These are phyloP conservation scores for Pseudopyrenochaeta lycopersici DNA, from an alignment of 2,329 filamentous ascomycete genomes.

Conservation along the genomic window DNA sequence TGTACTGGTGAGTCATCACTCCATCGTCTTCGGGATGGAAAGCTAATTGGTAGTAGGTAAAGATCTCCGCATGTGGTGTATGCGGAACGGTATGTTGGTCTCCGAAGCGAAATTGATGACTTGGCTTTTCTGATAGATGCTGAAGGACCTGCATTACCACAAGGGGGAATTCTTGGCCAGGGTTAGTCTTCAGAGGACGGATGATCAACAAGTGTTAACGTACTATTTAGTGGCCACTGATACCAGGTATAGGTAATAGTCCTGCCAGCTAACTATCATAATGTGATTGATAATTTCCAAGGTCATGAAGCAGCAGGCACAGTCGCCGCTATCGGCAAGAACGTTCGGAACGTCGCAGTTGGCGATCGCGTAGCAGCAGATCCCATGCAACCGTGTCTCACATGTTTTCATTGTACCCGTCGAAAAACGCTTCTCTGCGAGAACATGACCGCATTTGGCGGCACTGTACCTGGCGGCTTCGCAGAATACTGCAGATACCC, in stretches of 20 bases:
- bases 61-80: constrained; percentile 34
- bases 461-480: constrained; percentile 75
- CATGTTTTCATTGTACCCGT: constrained; percentile 78
- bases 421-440: constrained; percentile 74
- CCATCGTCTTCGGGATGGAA: background rate
- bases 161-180: constrained; percentile 36
- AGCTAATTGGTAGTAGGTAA: constrained; percentile 21
- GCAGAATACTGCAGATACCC: constrained; percentile 72
- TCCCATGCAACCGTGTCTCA: constrained; percentile 72
- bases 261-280: constrained; percentile 3
- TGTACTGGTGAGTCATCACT: constrained; percentile 21
- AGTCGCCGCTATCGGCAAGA: constrained; percentile 66
- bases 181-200: background rate
- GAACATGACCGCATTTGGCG: constrained; percentile 72
- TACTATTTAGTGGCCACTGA: constrained; percentile 26
- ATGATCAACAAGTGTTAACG: background rate
- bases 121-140: constrained; percentile 1
- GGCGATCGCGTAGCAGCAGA: constrained; percentile 70
- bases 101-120: too few species aligned
- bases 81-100: constrained; percentile 28
- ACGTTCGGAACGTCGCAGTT: constrained; percentile 68
- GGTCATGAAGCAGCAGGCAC: constrained; percentile 75
- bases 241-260: constrained; percentile 24
- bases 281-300: background rate
- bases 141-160: constrained; percentile 35